Conservation (phyloP, 768 basidiomycete genomes). For the Kwoniella bestiolae region DNA sequence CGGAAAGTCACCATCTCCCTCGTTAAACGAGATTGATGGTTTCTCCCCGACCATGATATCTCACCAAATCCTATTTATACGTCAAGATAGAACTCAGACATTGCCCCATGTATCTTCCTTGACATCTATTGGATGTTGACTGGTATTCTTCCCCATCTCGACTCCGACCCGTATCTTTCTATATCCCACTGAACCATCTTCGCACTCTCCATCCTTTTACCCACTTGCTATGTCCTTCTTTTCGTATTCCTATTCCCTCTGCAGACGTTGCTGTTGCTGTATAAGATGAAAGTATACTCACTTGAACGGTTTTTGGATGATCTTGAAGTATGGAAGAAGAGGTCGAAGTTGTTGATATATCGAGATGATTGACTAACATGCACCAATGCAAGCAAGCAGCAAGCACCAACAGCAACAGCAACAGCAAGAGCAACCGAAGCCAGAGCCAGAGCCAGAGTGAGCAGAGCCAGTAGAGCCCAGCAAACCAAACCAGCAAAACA, state of each 20-base stretch:
- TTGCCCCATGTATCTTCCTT: constrained; percentile 54
- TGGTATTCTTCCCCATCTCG: constrained; percentile 2
- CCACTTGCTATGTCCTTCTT: background rate
- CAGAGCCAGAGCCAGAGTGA: too few relatives aligned
- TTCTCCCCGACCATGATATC: background rate
- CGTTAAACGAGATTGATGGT: background rate
- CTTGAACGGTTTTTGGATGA: constrained; percentile 25
- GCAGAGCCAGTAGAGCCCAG: too few relatives aligned
- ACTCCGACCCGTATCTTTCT: background rate
- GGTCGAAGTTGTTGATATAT: background rate
- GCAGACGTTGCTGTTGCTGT: background rate
- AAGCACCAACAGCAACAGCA: too few relatives aligned
- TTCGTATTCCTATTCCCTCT: background rate
- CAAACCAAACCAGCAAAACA: background rate
- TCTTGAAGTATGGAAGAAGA: constrained; percentile 28
- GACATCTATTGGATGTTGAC: constrained; percentile 21
- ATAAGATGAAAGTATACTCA: constrained; percentile 16
- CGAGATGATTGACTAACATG: constrained; percentile 11
- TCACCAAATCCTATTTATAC: constrained; percentile 34
- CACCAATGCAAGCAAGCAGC: background rate
- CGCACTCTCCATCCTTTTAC: background rate
- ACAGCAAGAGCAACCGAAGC: constrained; percentile 7
- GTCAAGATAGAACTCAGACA: constrained; percentile 47
- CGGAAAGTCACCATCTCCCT: background rate
- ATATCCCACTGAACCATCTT: background rate